Evolutionary conservation across 371 early-diverging fungal species (phyloP), one percentile per base, ranked within the genome.

Genomic region (Saksenaea oblongispora): DNA sequence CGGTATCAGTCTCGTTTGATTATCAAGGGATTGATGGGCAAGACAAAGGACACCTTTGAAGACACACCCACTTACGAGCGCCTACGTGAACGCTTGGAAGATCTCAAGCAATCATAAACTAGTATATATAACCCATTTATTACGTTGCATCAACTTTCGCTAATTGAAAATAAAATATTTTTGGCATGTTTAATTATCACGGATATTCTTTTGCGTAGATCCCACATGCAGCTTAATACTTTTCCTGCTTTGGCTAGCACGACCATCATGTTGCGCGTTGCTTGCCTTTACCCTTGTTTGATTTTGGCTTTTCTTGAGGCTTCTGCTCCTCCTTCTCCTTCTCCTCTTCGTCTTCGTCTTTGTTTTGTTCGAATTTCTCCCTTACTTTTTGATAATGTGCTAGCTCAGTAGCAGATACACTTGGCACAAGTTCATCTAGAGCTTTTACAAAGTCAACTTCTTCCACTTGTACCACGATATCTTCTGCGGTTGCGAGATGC

Each of bases 391-490:
- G 80, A 73, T 98, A 98, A 62, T 94, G 91, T 31, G 83, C 89
- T n/a, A 98, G 78, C 67, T 98, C 99, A 11, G 87, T 86, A 4
- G 89, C 87, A 1, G 93, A 89, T 1, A 98, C 96, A 24, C 93
- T 93, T 0, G 99, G 99, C 34, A 90, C 83, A 42, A 98, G 75
- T 66, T 95, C 96, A 15, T 76, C 82, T 28, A 94, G 71, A 0
- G 99, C 99, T 26, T 72, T 75, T 24, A 85, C 74, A 76, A 98
- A 98, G 71, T 98, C 98, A 1, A 79, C 72, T 56, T 85, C 83
- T 7, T 83, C 84, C 0, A 97, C 95, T 24, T 89, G 89, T 0
- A 94, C 93, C 28, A 82, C 64, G 39, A 82, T 88, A 58, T 91
- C 89, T 22, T 87, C 88, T 0, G 82, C 79, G 3, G 79, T 76